Percentiles rank a stretch among this genome's conserved stretches.
Conservation (phyloP, 805 yeast genomes). For the Ogataea ganodermae region DNA sequence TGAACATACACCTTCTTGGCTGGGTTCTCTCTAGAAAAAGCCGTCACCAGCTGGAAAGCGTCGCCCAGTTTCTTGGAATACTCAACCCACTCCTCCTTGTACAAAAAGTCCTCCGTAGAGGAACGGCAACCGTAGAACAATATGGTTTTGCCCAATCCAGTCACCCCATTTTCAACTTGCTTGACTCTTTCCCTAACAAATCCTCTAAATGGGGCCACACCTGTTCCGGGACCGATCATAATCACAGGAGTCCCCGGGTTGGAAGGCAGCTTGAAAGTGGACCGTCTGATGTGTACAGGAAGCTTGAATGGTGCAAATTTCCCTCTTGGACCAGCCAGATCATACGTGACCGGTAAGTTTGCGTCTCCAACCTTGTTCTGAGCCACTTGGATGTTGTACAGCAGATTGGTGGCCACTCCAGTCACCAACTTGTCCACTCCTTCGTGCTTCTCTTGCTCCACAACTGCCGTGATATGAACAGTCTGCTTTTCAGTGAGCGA, state of each 20-base stretch:
- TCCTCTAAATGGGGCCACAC: slow-evolving; percentile 98
- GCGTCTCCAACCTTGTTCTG: slow-evolving; percentile 49
- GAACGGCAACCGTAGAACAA: slow-evolving; percentile 89
- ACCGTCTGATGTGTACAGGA: slow-evolving; percentile 92
- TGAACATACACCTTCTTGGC: slow-evolving; percentile 80
- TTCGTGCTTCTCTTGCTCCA: slow-evolving; percentile 58
- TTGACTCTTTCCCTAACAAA: slow-evolving; percentile 85
- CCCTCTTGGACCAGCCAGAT: slow-evolving; percentile 82
- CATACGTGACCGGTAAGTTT: slow-evolving; percentile 57
- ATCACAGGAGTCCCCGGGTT: slow-evolving; percentile 82
- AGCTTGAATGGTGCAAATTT: slow-evolving; percentile 55
- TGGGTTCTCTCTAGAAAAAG: slow-evolving; percentile 80
- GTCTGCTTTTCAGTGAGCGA: slow-evolving; percentile 72
- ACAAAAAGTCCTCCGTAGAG: slow-evolving; percentile 76
- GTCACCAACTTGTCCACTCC: slow-evolving; percentile 46
- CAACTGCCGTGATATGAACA: slow-evolving; percentile 88
- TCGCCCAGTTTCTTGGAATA: slow-evolving; percentile 63
- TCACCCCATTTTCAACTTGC: slow-evolving; percentile 47
- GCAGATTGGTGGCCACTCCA: slow-evolving; percentile 91
- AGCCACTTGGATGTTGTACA: slow-evolving; percentile 65
- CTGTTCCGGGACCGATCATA: slow-evolving; percentile 97
- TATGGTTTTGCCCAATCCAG: slow-evolving; percentile 67
- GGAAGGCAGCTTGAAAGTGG: slow-evolving; percentile 90
- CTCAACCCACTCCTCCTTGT: slow-evolving; percentile 86
- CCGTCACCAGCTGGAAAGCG: slow-evolving; percentile 71